Percentiles rank a stretch among this genome's conserved stretches.
These are phyloP conservation scores for Suhomyces anneliseae DNA, from an alignment of 1,139 yeast genomes.

Conservation along the genomic window DNA sequence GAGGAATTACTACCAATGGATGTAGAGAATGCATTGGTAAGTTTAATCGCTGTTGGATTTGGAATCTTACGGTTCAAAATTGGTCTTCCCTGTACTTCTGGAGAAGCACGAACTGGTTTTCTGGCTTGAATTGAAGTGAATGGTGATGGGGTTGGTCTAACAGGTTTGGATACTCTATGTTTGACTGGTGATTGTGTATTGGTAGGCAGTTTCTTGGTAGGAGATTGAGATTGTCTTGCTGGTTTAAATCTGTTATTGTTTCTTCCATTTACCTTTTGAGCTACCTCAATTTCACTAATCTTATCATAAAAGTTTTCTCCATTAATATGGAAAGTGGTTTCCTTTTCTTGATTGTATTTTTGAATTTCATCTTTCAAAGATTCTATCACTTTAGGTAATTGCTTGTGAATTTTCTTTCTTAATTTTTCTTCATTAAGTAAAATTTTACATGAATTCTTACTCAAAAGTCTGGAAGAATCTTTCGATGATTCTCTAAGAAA, in stretches of 20 bases:
- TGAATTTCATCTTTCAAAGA: constrained; percentile 50
- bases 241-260: constrained; percentile 1
- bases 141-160: constrained; percentile 1
- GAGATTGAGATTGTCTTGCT: constrained; percentile 1
- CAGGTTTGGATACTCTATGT: neutral
- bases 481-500: constrained; percentile 68
- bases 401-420: constrained; percentile 63
- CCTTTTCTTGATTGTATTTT: constrained; percentile 40
- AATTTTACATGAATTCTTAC: constrained; percentile 77
- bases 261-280: constrained; percentile 19
- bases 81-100: neutral
- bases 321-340: constrained; percentile 30
- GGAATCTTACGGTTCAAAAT: constrained; percentile 1
- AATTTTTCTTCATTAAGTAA: constrained; percentile 77
- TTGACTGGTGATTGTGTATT: neutral
- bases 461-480: constrained; percentile 76
- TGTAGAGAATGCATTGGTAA: constrained; percentile 21
- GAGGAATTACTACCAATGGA: constrained; percentile 9
- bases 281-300: constrained; percentile 44
- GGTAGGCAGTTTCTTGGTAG: constrained; percentile 1
- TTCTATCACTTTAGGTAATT: constrained; percentile 62
- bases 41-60: constrained; percentile 19
- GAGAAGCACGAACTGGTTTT: neutral
- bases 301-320: constrained; percentile 50
- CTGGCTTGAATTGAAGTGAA: neutral